Evolutionary conservation across 495 filamentous ascomycete genomes (phyloP), one percentile per base, ranked within the genome.

Genomic region (Clohesyomyces aquaticus): DNA sequence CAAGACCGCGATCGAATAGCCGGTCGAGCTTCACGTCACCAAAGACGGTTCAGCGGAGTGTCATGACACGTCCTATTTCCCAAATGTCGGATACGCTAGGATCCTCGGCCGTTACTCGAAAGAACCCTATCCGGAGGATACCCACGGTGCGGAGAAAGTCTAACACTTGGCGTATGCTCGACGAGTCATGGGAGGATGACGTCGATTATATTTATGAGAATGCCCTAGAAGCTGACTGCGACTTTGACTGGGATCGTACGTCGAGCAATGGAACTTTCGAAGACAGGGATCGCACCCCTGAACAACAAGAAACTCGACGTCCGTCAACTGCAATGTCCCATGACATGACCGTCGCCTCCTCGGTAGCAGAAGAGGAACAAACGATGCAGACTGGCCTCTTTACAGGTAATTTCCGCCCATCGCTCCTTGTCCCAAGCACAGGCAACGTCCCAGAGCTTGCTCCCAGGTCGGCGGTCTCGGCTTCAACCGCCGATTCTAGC

Each of bases 121-220:
- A 42, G 43, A 35, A n/a, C 43, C 68, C 65, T n/a, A 54, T 63
- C 19, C 55, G 65, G 0, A 48, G 45, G 35, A 12, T 47, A n/a
- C 53, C 57, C 2, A 22, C 61, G 11, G 45, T 51, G 1, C 57
- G 62, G 35, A 62, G 61, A 19, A 61, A 66, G 25, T 70, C 67
- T 2, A 59, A 59, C 50, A 63, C 57, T 4, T 71, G 51, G 72
- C 73, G 72, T 29, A 72, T 70, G 3, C 71, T 82, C 25, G 83
- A 86, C 38, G 82, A 86, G 46, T 87, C 81, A 21, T 98, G 93
- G 93, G 93, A 98, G 69, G 90, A 92, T 45, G 91, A 93, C 67
- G 93, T 98, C 67, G 93, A 96, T 72, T 97, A 89, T 73, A 94
- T 88, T 73, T 98, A 97, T 70, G 90, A 96, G 64, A 85, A 94